phyloP scores from a whole-genome alignment of 2,329 filamentous ascomycete species.

The Colletotrichum tofieldiae region DNA sequence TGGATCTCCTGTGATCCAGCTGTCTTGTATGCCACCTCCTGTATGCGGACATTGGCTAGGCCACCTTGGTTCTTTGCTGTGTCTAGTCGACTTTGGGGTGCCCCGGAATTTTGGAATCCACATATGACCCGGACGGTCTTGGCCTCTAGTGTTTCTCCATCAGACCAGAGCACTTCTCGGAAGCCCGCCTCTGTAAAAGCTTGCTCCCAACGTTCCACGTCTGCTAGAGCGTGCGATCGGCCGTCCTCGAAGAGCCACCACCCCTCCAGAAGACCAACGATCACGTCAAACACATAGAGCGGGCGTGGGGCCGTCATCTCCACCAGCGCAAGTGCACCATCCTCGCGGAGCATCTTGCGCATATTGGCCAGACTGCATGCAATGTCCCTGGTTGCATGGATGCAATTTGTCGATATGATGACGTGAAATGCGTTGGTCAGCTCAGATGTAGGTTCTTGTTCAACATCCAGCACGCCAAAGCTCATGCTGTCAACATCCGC shows the following conservation, averaged over 20 bases:
- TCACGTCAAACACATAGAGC: conserved; percentile 50
- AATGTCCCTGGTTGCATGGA: conserved; percentile 48
- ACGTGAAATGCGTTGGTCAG: conserved; percentile 48
- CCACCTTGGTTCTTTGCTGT: too few species aligned
- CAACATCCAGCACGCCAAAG: conserved; percentile 51
- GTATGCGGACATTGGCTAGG: background rate
- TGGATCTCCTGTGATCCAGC: background rate
- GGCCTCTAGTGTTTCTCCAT: conserved; percentile 46
- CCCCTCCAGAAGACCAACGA: conserved; percentile 54
- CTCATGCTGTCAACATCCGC: conserved; percentile 44
- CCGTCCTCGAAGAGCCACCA: conserved; percentile 55
- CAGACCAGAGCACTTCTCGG: conserved; percentile 47
- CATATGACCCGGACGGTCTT: conserved; percentile 22
- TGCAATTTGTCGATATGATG: conserved; percentile 54
- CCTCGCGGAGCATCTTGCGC: conserved; percentile 47
- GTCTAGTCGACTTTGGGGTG: background rate
- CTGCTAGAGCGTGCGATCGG: conserved; percentile 45
- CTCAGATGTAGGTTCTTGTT: conserved; percentile 44
- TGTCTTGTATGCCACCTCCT: conserved; percentile 27
- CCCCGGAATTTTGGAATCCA: background rate
- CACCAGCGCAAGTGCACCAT: conserved; percentile 50
- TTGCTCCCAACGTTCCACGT: conserved; percentile 46
- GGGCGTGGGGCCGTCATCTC: conserved; percentile 48
- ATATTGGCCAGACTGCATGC: conserved; percentile 35
- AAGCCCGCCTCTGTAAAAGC: conserved; percentile 46